Conservation (phyloP, 2,329 filamentous ascomycete genomes). For the Ophiosphaerella korrae region DNA sequence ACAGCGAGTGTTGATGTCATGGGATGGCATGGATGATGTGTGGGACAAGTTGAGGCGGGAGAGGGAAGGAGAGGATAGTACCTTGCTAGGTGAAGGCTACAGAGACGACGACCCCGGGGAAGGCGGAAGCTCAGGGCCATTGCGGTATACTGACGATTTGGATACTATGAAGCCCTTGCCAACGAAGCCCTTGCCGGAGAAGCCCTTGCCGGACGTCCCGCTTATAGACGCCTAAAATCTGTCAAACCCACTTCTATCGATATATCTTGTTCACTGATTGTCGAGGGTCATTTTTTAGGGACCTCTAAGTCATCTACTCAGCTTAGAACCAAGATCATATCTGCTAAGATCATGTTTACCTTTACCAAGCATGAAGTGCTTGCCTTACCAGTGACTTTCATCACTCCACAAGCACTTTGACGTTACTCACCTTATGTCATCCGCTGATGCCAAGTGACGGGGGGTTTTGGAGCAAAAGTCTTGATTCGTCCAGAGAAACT, state of each 20-base stretch:
- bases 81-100: slow-evolving; percentile 27
- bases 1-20: slow-evolving; percentile 36
- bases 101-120: slow-evolving; percentile 35
- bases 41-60: slow-evolving; percentile 37
- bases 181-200: slow-evolving; percentile 39
- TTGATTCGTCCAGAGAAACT: too few relatives aligned
- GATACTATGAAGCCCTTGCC: slow-evolving; percentile 15
- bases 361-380: too few relatives aligned
- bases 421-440: too few relatives aligned
- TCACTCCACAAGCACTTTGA: too few relatives aligned
- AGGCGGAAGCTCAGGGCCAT: slow-evolving; percentile 10
- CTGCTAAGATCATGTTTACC: too few relatives aligned
- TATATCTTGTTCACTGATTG: slow-evolving; percentile 12
- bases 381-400: too few relatives aligned
- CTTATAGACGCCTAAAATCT: slow-evolving; percentile 33
- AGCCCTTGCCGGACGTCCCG: slow-evolving; percentile 42
- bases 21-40: slow-evolving; percentile 42
- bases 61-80: slow-evolving; percentile 30
- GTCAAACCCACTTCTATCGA: neutral
- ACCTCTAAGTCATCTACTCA: too few relatives aligned
- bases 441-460: too few relatives aligned
- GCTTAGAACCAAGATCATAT: too few relatives aligned
- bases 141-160: slow-evolving; percentile 22
- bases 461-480: too few relatives aligned
- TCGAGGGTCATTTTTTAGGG: too few relatives aligned